These are phyloP conservation scores for Lentinula boryana DNA, from an alignment of 768 basidiomycete genomes.

Conservation along the genomic window DNA sequence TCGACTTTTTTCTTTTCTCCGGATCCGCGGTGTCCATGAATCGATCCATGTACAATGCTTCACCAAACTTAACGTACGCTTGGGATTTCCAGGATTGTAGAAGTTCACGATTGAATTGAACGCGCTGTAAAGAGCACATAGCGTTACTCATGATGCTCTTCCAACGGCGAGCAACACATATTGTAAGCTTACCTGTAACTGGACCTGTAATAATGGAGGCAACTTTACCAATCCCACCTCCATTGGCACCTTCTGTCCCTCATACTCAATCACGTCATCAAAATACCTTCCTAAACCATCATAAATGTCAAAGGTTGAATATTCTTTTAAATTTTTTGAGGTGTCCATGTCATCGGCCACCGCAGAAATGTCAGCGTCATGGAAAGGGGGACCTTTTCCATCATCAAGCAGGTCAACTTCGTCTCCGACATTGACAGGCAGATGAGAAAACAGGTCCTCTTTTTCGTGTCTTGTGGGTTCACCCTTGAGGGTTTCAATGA, in stretches of 20 bases:
- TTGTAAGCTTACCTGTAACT: conserved; percentile 68
- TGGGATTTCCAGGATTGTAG: conserved; percentile 94
- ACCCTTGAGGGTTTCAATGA: conserved; percentile 30
- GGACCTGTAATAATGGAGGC: conserved; percentile 90
- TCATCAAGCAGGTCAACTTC: background rate
- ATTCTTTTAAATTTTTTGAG: background rate
- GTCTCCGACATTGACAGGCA: conserved; percentile 89
- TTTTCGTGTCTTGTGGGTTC: conserved; percentile 51
- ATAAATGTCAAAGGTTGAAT: conserved; percentile 74
- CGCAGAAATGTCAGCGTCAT: background rate
- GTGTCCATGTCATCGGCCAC: background rate
- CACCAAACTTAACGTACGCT: conserved; percentile 87
- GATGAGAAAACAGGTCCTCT: conserved; percentile 88
- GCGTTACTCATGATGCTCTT: background rate
- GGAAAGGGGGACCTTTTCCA: background rate
- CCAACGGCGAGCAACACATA: background rate
- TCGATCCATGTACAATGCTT: conserved; percentile 86
- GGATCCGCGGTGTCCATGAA: conserved; percentile 77
- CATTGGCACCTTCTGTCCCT: conserved; percentile 83
- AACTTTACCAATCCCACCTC: conserved; percentile 81
- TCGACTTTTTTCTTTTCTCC: conserved; percentile 65
- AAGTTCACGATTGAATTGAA: conserved; percentile 91
- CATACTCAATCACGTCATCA: conserved; percentile 81
- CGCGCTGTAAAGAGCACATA: conserved; percentile 47
- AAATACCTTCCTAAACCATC: conserved; percentile 92